Evolutionary conservation across 768 basidiomycete genomes (phyloP), one percentile per base, ranked within the genome.

Genomic region (Pleurotus eryngii): DNA sequence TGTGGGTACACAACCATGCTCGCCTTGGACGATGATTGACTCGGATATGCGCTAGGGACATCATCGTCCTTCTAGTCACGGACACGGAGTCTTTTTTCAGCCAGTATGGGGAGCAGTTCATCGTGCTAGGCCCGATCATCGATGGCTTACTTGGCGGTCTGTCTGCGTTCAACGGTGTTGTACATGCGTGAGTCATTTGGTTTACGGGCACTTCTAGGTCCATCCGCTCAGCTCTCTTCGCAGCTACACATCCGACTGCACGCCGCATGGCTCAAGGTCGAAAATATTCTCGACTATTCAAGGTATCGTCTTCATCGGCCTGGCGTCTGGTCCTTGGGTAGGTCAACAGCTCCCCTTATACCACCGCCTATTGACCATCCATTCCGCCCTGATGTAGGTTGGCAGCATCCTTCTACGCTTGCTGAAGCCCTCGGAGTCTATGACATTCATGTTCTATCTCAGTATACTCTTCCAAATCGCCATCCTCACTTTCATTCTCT

Each of bases 81-180:
- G 80, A 79, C 0, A 79, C 83, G 38, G 57, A 72, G n/a, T 70
- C 77, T 9, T 55, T 79, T 17, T 77, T 81, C 50, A 70, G 71
- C 24, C 67, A 67, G 42, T 68, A 90, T 64, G 87, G 85, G 0
- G 90, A 92, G 65, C 80, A 81, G 39, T 74, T 93, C 43, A 82
- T 97, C 49, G 73, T 95, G 20, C 68, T 90, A 51, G 90, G 92
- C 1, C 90, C 93, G 0, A 73, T 89, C 12, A 66, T 91, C 4
- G 94, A 96, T 59, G 94, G 93, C 1, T 70, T 89, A 15, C 80
- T 89, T 4, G 93, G 93, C 26, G 91, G 90, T 71, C 40, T 80
- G 76, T 68, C 82, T 67, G 65, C 85, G 71, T 70, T 89, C 81
- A 64, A 86, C 77, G 72, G 85, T 74, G 67, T 90, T 74, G 62